Evolutionary conservation across 2,329 filamentous ascomycete genomes (phyloP).

Genomic region (Cytospora paraplurivora): DNA sequence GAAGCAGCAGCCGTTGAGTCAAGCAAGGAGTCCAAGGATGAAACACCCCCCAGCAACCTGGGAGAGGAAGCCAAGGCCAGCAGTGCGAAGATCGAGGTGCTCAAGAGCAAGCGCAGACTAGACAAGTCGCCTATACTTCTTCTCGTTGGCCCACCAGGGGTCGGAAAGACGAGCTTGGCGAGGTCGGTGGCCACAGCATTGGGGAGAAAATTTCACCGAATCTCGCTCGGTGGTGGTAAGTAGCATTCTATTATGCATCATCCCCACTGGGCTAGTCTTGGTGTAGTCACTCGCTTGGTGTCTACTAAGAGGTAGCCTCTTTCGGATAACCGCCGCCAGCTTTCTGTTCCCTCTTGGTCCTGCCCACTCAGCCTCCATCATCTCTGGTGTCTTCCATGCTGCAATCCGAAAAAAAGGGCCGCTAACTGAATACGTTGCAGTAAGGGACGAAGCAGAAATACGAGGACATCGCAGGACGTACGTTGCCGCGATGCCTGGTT

Average conservation of each 20-base stretch:
- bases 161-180: conserved; percentile 93
- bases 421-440: conserved; percentile 38
- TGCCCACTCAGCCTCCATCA: no score
- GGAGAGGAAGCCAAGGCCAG: conserved; percentile 45
- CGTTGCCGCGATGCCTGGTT: conserved; percentile 96
- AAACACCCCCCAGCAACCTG: conserved; percentile 1
- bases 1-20: conserved; percentile 51
- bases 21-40: conserved; percentile 37
- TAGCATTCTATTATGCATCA: neutral
- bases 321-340: no score
- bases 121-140: conserved; percentile 97
- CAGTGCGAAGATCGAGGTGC: conserved; percentile 69
- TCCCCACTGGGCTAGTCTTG: neutral
- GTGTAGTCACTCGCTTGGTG: no score
- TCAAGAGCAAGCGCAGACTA: conserved; percentile 80
- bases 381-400: neutral
- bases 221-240: conserved; percentile 77
- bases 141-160: conserved; percentile 88
- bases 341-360: no score
- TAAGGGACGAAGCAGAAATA: conserved; percentile 95
- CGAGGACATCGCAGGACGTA: conserved; percentile 93
- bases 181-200: conserved; percentile 90
- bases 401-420: neutral
- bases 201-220: conserved; percentile 93
- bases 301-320: no score